Percentiles rank a stretch among this genome's conserved stretches.
These are phyloP conservation scores for Arachis hypogaea DNA, from an alignment of 306 rosid species.

Conservation along the genomic window DNA sequence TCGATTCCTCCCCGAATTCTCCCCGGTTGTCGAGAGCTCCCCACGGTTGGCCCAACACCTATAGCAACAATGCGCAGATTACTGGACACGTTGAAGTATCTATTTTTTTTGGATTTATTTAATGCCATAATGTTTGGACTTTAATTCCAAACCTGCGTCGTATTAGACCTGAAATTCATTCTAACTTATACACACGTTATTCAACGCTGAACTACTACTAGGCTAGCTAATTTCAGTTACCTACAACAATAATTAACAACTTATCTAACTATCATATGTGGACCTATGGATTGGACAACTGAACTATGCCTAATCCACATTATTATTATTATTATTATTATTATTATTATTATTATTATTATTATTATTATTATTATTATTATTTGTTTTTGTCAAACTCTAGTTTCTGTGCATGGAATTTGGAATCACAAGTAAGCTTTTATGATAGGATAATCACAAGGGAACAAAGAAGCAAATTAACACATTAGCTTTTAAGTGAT, in stretches of 20 bases:
- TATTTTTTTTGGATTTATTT: neutral
- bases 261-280: neutral
- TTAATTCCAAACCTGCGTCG: neutral
- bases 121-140: neutral
- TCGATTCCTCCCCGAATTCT: too few species aligned
- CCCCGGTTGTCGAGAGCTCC: too few species aligned
- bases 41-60: too few species aligned
- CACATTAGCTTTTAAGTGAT: neutral
- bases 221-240: neutral
- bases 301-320: neutral
- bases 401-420: slow-evolving; percentile 6
- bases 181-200: neutral
- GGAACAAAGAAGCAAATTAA: neutral
- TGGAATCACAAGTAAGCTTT: neutral
- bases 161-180: neutral
- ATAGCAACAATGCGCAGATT: neutral
- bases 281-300: slow-evolving; percentile 6
- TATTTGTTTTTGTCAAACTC: neutral
- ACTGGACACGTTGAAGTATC: neutral
- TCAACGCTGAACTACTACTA: neutral
- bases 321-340: too few species aligned
- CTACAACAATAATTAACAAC: neutral
- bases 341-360: neutral
- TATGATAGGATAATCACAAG: neutral
- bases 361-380: neutral